These are phyloP conservation scores for Moesziomyces parantarcticus DNA, from an alignment of 1,284 basidiomycete genomes.

Conservation along the genomic window DNA sequence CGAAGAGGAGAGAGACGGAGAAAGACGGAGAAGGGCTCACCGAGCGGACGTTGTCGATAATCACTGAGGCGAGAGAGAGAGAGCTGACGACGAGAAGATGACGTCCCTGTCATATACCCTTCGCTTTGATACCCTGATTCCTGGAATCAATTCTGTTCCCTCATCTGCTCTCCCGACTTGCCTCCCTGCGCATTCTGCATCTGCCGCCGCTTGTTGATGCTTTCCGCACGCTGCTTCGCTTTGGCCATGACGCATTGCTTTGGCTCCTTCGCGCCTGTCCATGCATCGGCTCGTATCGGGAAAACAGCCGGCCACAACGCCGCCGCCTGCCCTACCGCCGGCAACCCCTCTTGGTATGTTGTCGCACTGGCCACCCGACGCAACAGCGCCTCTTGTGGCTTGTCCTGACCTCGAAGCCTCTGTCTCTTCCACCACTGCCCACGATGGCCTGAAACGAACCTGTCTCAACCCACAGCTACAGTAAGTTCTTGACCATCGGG, in stretches of 20 bases:
- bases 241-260: background rate
- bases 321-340: conserved; percentile 62
- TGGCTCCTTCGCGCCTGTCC: conserved; percentile 1
- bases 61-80: conserved; percentile 28
- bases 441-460: background rate
- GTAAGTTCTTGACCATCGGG: conserved; percentile 10
- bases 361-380: background rate
- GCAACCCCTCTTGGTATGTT: conserved; percentile 61
- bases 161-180: background rate
- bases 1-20: background rate
- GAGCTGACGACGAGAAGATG: conserved; percentile 54
- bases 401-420: conserved; percentile 1
- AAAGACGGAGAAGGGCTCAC: conserved; percentile 23
- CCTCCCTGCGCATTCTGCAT: background rate
- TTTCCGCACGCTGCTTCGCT: background rate
- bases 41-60: conserved; percentile 6
- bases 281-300: background rate
- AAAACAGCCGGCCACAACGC: conserved; percentile 62
- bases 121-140: conserved; percentile 47
- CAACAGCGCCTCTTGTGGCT: background rate
- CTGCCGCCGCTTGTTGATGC: conserved; percentile 6
- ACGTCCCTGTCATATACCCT: conserved; percentile 49
- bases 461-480: conserved; percentile 17
- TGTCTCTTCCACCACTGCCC: background rate
- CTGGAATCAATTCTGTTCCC: conserved; percentile 14